These are phyloP conservation scores for Croton laevigatus DNA, from an alignment of 441 rosid species.

Conservation along the genomic window DNA sequence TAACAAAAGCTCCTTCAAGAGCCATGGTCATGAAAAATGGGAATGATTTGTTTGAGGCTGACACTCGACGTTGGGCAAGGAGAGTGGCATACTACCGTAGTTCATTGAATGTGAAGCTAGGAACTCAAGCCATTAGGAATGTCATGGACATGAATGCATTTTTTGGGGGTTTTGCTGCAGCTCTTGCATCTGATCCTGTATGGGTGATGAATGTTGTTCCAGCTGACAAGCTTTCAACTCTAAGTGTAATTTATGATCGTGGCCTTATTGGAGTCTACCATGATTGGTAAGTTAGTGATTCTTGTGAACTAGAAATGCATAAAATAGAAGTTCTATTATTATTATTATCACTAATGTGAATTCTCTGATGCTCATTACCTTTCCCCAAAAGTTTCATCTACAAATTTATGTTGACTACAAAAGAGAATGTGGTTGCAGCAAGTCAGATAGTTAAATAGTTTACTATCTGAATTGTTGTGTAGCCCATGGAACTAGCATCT, in stretches of 20 bases:
- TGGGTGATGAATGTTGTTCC: slow-evolving; percentile 98
- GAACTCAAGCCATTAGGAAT: slow-evolving; percentile 72
- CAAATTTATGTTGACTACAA: neutral
- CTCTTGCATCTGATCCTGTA: slow-evolving; percentile 69
- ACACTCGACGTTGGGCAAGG: slow-evolving; percentile 82
- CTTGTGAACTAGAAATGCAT: slow-evolving; percentile 1
- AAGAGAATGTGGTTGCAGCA: neutral
- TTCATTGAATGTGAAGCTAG: slow-evolving; percentile 62
- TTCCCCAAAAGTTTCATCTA: neutral
- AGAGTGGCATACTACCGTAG: slow-evolving; percentile 80
- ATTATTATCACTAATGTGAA: neutral
- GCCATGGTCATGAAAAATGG: slow-evolving; percentile 72
- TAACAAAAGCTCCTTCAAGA: slow-evolving; percentile 65
- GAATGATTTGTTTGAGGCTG: slow-evolving; percentile 83
- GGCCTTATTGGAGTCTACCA: slow-evolving; percentile 92
- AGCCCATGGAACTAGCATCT: neutral
- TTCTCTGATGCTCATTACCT: neutral
- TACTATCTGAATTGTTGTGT: neutral
- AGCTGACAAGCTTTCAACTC: slow-evolving; percentile 73
- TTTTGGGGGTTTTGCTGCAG: slow-evolving; percentile 94
- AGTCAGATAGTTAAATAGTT: neutral
- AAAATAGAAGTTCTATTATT: neutral
- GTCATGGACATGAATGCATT: slow-evolving; percentile 95
- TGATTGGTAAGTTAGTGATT: slow-evolving; percentile 68
- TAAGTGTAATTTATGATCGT: slow-evolving; percentile 77